phyloP scores from a whole-genome alignment of 305 asterid genomes.

The Fraxinus floribunda region DNA sequence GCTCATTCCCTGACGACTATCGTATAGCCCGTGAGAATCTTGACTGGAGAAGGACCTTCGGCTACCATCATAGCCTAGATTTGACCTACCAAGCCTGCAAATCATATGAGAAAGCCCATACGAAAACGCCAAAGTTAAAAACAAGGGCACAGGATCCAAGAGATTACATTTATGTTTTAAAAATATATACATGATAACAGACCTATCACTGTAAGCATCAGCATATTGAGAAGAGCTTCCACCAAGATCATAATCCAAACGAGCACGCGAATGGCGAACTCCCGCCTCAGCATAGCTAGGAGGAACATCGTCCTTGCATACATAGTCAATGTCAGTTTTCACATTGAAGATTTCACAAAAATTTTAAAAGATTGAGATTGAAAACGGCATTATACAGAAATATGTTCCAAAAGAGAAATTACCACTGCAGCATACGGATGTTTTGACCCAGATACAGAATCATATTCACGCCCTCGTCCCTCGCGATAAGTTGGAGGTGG shows the following conservation, averaged over 20 bases:
- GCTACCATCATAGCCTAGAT: slow-evolving; percentile 67
- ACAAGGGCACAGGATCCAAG: background rate
- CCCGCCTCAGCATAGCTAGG: slow-evolving; percentile 82
- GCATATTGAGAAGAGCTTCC: slow-evolving; percentile 74
- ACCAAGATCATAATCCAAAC: slow-evolving; percentile 75
- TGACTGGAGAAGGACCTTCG: slow-evolving; percentile 73
- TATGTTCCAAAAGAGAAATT: slow-evolving; percentile 19
- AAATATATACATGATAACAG: background rate
- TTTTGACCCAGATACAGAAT: slow-evolving; percentile 76
- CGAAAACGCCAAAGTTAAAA: background rate
- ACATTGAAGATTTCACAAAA: background rate
- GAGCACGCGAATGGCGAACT: slow-evolving; percentile 84
- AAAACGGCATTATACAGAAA: slow-evolving; percentile 3
- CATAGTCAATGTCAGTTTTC: slow-evolving; percentile 22
- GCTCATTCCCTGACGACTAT: slow-evolving; percentile 78
- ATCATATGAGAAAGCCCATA: slow-evolving; percentile 5
- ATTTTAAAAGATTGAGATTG: background rate
- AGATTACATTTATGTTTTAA: slow-evolving; percentile 9
- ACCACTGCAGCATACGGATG: slow-evolving; percentile 84
- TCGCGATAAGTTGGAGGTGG: slow-evolving; percentile 82
- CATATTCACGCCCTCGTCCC: slow-evolving; percentile 72
- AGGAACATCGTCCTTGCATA: slow-evolving; percentile 74
- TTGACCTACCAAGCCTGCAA: slow-evolving; percentile 76
- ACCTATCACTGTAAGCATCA: slow-evolving; percentile 88
- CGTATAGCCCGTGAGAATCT: slow-evolving; percentile 75